These are phyloP conservation scores for Fusarium scirpi DNA, from an alignment of 2,329 filamentous ascomycete species.

Conservation along the genomic window DNA sequence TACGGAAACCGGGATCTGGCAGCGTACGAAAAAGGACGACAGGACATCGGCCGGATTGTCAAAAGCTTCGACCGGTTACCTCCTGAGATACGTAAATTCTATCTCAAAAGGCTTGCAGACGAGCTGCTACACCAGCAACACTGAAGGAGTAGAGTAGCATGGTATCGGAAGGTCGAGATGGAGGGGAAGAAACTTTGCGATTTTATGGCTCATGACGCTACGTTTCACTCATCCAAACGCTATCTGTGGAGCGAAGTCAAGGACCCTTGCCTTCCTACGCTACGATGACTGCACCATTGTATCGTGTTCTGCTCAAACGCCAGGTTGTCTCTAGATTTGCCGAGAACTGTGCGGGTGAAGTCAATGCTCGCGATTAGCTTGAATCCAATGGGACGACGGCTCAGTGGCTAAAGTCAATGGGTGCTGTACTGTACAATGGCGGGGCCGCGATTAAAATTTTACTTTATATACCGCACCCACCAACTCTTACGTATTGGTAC, in stretches of 20 bases:
- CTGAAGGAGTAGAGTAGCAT: conserved; percentile 5
- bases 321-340: conserved; percentile 1
- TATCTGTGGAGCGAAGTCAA: background rate
- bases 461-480: conserved; percentile 1
- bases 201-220: conserved; percentile 4
- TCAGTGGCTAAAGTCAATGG: conserved; percentile 16
- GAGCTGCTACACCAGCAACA: conserved; percentile 64
- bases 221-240: conserved; percentile 2
- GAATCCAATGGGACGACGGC: conserved; percentile 2
- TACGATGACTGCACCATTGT: background rate
- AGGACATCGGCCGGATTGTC: conserved; percentile 75
- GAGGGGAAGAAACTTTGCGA: conserved; percentile 3
- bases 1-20: conserved; percentile 90
- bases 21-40: conserved; percentile 84
- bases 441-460: conserved; percentile 9
- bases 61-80: conserved; percentile 75
- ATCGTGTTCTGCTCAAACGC: background rate
- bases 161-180: background rate
- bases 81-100: conserved; percentile 76
- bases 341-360: background rate
- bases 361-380: background rate
- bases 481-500: background rate
- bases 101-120: conserved; percentile 76
- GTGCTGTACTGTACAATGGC: background rate
- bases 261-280: background rate